Evolutionary conservation across 2,329 filamentous ascomycete species (phyloP).

Genomic region (Amylocarpus encephaloides): DNA sequence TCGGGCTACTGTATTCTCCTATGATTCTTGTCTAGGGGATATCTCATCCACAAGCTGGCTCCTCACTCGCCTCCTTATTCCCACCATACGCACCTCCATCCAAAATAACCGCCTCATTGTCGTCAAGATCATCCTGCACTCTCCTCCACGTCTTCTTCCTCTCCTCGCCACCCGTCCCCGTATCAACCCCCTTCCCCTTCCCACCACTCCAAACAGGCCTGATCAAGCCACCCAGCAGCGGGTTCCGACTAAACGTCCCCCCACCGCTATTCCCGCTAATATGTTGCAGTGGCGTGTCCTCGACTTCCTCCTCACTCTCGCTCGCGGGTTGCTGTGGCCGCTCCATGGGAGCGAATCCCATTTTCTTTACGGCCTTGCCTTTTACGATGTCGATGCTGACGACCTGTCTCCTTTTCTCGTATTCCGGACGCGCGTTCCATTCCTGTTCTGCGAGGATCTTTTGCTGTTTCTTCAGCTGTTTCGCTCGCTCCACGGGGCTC

Average conservation of each 20-base stretch:
- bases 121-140: slow-evolving; percentile 36
- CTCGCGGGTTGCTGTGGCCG: slow-evolving; percentile 13
- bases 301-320: slow-evolving; percentile 25
- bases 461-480: slow-evolving; percentile 64
- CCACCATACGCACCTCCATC: slow-evolving; percentile 33
- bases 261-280: slow-evolving; percentile 19
- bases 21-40: background rate
- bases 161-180: slow-evolving; percentile 10
- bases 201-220: slow-evolving; percentile 30
- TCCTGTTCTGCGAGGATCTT: slow-evolving; percentile 61
- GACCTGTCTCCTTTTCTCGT: slow-evolving; percentile 63
- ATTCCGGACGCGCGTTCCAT: slow-evolving; percentile 61
- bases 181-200: slow-evolving; percentile 22
- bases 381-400: slow-evolving; percentile 63
- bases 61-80: slow-evolving; percentile 19
- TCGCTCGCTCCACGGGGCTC: slow-evolving; percentile 58
- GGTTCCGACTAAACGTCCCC: slow-evolving; percentile 33
- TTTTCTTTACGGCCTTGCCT: slow-evolving; percentile 45
- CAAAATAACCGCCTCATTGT: slow-evolving; percentile 37
- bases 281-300: slow-evolving; percentile 11
- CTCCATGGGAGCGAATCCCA: slow-evolving; percentile 28
- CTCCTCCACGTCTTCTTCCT: slow-evolving; percentile 34
- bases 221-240: slow-evolving; percentile 31
- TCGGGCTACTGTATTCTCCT: no score
- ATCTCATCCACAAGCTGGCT: slow-evolving; percentile 23